Percentiles rank a stretch among this genome's conserved stretches.
phyloP scores from a whole-genome alignment of 257 asterid species.

The Solanum paucissectum region DNA sequence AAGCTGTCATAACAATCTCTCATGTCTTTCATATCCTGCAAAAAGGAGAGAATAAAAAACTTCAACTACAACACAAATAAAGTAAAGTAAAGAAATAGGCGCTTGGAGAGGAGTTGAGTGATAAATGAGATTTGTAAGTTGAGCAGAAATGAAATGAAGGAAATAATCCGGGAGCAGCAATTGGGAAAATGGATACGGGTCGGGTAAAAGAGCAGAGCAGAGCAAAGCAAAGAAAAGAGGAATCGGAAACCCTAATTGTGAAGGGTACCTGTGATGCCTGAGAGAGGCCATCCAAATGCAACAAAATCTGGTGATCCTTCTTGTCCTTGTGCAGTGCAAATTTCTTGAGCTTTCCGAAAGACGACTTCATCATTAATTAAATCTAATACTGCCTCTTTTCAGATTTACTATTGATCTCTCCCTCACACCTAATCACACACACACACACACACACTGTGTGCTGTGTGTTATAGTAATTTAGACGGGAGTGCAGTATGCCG shows the following conservation, averaged over 20 bases:
- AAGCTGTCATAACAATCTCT: constrained; percentile 80
- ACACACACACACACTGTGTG: neutral
- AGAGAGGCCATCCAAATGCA: constrained; percentile 20
- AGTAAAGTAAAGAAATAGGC: neutral
- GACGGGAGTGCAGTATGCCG: neutral
- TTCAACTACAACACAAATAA: neutral
- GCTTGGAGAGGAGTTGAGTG: neutral
- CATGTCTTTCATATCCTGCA: constrained; percentile 93
- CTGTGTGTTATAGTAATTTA: neutral
- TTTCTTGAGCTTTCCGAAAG: constrained; percentile 26
- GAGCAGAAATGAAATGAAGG: neutral
- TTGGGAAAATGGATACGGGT: neutral
- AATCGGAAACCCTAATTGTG: neutral
- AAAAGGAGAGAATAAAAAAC: neutral
- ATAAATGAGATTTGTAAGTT: neutral
- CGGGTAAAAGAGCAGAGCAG: neutral
- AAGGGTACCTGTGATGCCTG: constrained; percentile 24
- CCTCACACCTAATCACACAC: neutral
- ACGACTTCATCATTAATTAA: constrained; percentile 19
- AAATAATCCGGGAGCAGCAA: neutral
- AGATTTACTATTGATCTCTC: neutral
- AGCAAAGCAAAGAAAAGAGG: neutral
- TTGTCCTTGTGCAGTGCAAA: constrained; percentile 25
- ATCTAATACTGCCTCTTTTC: neutral
- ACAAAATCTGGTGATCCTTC: constrained; percentile 21